Evolutionary conservation across 768 basidiomycete species (phyloP), one percentile per base, ranked within the genome.

Genomic region (Kwoniella dejecticola): DNA sequence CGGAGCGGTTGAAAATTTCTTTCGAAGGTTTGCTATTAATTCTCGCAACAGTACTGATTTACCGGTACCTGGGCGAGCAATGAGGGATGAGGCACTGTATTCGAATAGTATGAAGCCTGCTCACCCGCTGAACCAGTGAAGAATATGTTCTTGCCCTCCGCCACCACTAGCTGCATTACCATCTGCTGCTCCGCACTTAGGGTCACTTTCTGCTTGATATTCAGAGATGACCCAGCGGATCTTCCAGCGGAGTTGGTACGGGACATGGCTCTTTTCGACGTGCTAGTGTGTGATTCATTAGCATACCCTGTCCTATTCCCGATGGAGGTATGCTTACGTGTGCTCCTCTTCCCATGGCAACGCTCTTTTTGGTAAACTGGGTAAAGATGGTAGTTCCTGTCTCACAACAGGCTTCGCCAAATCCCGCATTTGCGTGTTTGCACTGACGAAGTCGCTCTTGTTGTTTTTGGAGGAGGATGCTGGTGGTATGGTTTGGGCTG

Each of bases 61-160:
- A 47, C 95, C 95, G 12, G 95, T 96, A 64, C 95, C 95, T 96
- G 47, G 13, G 60, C 17, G 8, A 38, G 23, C 12, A 38, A 21
- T n/a, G 6, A 47, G 6, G 19, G n/a, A n/a, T n/a, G n/a, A n/a
- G n/a, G n/a, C n/a, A n/a, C n/a, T n/a, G n/a, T n/a, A n/a, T n/a
- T n/a, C n/a, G n/a, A n/a, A n/a, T n/a, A n/a, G n/a, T n/a, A n/a
- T n/a, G n/a, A n/a, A n/a, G n/a, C n/a, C n/a, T 23, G 48, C 56
- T 27, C 23, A 96, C 94, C 95, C 61, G 96, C 96, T 81, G 90
- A 91, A 26, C 96, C 96, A 1, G 95, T 99, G 78, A 97, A 99
- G 73, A 99, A 99, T 29, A 98, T 72, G 70, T 87, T 95, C 46
- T 86, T 78, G 2, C 85, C 86, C 12, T 85, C 81, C 1, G 73